phyloP scores from a whole-genome alignment of 2,329 filamentous ascomycete genomes.

The Paraphaeosphaeria sporulosa region DNA sequence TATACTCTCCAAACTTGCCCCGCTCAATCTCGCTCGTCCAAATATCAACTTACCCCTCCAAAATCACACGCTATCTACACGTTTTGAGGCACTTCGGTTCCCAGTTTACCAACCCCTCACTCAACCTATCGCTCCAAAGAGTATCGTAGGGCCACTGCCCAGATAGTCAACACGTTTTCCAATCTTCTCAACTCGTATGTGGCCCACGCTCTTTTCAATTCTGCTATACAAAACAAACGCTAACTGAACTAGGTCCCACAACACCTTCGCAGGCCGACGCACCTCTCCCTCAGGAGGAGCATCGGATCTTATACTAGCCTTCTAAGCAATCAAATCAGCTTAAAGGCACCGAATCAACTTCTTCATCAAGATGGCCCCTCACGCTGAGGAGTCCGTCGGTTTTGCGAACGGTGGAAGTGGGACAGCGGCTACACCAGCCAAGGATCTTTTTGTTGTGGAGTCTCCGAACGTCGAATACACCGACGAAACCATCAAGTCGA shows the following conservation, averaged over 20 bases:
- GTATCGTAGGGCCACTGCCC: conserved; percentile 52
- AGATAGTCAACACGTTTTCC: conserved; percentile 94
- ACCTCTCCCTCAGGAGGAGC: conserved; percentile 85
- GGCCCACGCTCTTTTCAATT: conserved; percentile 14
- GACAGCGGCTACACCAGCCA: conserved; percentile 54
- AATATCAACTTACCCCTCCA: background rate
- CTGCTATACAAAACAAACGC: background rate
- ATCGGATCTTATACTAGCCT: conserved; percentile 62
- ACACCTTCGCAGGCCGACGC: conserved; percentile 97
- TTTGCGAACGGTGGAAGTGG: conserved; percentile 61
- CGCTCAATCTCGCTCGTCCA: background rate
- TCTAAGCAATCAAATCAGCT: conserved; percentile 50
- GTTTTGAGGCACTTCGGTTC: conserved; percentile 7
- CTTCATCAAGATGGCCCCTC: conserved; percentile 80
- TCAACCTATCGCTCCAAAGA: conserved; percentile 19
- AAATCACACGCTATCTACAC: background rate
- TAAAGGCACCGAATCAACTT: conserved; percentile 33
- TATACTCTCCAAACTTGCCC: background rate
- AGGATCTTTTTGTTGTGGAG: conserved; percentile 81
- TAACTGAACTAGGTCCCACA: conserved; percentile 72
- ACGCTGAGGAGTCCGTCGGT: conserved; percentile 74
- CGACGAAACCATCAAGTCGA: conserved; percentile 85
- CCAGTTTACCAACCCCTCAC: conserved; percentile 19
- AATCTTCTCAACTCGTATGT: conserved; percentile 96
- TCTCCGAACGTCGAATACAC: conserved; percentile 95